phyloP scores from a whole-genome alignment of 2,329 filamentous ascomycete genomes.

The Leptographium lundbergii region DNA sequence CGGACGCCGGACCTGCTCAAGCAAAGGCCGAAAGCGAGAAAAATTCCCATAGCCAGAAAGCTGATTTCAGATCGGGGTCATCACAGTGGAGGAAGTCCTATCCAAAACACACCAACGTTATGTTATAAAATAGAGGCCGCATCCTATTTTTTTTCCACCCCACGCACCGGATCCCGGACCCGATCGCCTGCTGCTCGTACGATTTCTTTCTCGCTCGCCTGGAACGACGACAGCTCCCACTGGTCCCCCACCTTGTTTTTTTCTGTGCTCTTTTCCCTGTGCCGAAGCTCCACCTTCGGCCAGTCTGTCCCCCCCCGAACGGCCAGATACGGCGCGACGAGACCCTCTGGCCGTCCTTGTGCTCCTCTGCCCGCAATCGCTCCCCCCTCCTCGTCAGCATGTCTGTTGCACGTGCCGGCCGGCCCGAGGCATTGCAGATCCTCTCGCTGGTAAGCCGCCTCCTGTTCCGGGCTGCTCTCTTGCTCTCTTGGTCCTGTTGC shows the following conservation, averaged over 20 bases:
- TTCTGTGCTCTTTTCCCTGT: no score
- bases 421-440: constrained; percentile 1
- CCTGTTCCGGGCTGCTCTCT: not conserved
- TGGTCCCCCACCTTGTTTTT: no score
- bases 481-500: not conserved
- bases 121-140: not conserved
- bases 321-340: no score
- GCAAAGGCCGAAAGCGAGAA: not conserved
- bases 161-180: not conserved
- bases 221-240: not conserved
- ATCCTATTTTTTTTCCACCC: not conserved
- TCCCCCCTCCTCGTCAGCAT: not conserved
- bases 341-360: not conserved
- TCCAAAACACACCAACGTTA: no score
- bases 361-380: not conserved
- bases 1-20: not conserved
- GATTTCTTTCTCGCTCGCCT: not conserved
- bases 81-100: not conserved
- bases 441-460: not conserved
- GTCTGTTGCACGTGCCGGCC: constrained; percentile 1
- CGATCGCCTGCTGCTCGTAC: not conserved
- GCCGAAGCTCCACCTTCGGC: no score
- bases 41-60: not conserved
- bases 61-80: not conserved
- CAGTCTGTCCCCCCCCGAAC: no score